Evolutionary conservation across 352 stramenopile genomes (phyloP), one percentile per base, ranked within the genome.

Genomic region (Phytophthora ramorum): DNA sequence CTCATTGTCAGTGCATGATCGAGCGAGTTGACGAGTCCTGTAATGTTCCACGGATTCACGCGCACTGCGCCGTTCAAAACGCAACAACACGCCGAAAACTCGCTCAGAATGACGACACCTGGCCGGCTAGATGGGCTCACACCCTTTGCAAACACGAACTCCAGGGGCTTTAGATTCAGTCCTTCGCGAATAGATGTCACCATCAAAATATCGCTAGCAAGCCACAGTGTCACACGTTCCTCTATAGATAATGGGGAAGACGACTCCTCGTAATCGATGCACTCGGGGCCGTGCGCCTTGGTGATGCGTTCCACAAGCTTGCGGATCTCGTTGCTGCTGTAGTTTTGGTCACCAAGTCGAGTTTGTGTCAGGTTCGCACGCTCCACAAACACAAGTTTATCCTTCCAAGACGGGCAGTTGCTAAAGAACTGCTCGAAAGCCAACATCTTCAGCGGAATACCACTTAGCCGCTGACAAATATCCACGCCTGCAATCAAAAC

Each of bases 31-130:
- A 96, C 86, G 6, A 96, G 79, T 58, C 97, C 95, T 49, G 92
- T 88, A 47, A 99, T 97, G 69, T 99, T 97, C 86, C 96, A 99
- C 19, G 97, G 97, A 66, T 99, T 99, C 26, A 99, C 90, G 43
- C 95, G 90, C 28, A 99, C 66, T 13, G 94, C 95, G 43, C 97
- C 97, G 75, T 99, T 99, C 34, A 99, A 72, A 26, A 99, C 95
- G 35, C 90, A 98, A 56, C 90, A 97, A 41, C 97, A 98, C 1
- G 96, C 96, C 6, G 92, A 98, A 73, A 99, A 99, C 67, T 99
- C 97, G 19, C 93, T 98, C 24, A 98, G 58, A 47, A 99, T 96
- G 0, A 99, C 95, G 8, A 99, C 97, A 20, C 97, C 97, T 7
- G 97, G 87, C 7, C 75, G 74, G 66, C 73, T 74, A 51, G 79